Percentiles rank a stretch among this genome's conserved stretches.
phyloP scores from a whole-genome alignment of 1,284 basidiomycete species.

The Vanrija sp. region DNA sequence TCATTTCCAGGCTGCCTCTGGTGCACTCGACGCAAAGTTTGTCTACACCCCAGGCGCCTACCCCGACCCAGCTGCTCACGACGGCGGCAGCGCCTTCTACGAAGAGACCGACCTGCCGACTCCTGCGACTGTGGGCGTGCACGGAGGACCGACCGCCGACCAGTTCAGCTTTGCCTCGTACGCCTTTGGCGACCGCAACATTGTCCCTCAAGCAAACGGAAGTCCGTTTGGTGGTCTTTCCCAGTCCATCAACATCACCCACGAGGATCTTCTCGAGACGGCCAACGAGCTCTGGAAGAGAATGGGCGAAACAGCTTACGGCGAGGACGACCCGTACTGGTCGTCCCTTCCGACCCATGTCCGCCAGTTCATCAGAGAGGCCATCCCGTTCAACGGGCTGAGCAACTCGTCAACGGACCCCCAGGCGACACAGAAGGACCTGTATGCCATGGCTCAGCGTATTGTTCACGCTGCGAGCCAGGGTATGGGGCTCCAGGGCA shows the following conservation, averaged over 20 bases:
- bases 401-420: constrained; percentile 29
- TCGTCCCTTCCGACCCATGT: constrained; percentile 56
- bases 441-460: constrained; percentile 66
- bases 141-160: constrained; percentile 3
- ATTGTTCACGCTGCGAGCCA: constrained; percentile 56
- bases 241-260: constrained; percentile 42
- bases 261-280: constrained; percentile 49
- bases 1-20: background rate
- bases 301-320: constrained; percentile 49
- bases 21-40: background rate
- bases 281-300: constrained; percentile 50
- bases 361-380: constrained; percentile 57
- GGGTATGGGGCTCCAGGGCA: constrained; percentile 50
- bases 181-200: constrained; percentile 15
- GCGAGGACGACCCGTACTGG: constrained; percentile 59
- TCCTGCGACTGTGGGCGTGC: constrained; percentile 1
- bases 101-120: constrained; percentile 25
- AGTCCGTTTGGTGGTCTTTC: constrained; percentile 29
- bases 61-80: constrained; percentile 22
- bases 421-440: constrained; percentile 48
- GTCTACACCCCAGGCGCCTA: constrained; percentile 11
- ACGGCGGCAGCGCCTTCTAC: constrained; percentile 24
- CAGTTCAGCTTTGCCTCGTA: constrained; percentile 19
- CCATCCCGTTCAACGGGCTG: constrained; percentile 51
- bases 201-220: constrained; percentile 18